Evolutionary conservation across 129 eudicot species (phyloP).

Genomic region (Artemisia tridentata): DNA sequence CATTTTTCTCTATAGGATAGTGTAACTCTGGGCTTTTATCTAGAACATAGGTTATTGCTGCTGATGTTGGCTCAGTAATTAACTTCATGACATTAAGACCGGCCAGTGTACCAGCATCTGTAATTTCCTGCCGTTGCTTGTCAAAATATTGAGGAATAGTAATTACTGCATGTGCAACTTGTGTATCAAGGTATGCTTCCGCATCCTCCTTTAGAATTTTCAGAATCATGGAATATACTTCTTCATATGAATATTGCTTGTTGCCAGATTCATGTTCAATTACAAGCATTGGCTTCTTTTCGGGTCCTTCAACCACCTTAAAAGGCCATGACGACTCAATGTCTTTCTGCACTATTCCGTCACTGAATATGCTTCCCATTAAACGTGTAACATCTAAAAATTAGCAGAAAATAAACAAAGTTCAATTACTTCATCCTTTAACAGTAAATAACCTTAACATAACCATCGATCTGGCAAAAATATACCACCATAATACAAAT

Average conservation of each 20-base stretch:
- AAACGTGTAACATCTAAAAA: not conserved
- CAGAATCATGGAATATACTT: not conserved
- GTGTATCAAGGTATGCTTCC: not conserved
- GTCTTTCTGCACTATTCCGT: not conserved
- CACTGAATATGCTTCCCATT: not conserved
- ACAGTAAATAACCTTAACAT: no score
- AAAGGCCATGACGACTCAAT: not conserved
- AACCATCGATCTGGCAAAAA: no score
- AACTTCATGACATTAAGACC: not conserved
- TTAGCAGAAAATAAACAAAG: not conserved
- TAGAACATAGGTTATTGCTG: not conserved
- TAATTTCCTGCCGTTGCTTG: not conserved
- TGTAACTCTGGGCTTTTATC: not conserved
- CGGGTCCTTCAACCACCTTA: not conserved
- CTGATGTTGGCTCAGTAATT: not conserved
- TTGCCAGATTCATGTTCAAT: not conserved
- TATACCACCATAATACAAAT: no score
- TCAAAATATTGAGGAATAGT: not conserved
- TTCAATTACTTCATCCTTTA: no score
- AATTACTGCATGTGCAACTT: not conserved
- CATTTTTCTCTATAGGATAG: not conserved
- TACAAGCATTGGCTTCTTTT: not conserved
- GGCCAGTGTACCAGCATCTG: not conserved
- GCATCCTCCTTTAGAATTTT: not conserved
- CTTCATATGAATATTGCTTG: not conserved